Percentiles rank a stretch among this genome's conserved stretches.
These are phyloP conservation scores for Knoxdaviesia proteae DNA, from an alignment of 2,329 filamentous ascomycete species.

Conservation along the genomic window DNA sequence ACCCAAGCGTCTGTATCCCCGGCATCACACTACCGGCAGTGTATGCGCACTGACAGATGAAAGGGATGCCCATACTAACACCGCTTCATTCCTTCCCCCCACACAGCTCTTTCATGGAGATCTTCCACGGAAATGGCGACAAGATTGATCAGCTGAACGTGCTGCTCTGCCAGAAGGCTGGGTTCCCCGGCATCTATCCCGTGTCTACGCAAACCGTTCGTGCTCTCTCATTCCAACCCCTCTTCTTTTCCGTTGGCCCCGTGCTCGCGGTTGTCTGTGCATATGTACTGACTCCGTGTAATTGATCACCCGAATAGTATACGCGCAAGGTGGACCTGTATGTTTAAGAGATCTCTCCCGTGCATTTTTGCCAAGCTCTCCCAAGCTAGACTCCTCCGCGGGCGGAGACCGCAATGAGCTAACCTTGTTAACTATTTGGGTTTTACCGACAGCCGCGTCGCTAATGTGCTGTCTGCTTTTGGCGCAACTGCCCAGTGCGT, in stretches of 20 bases:
- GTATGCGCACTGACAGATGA: background rate
- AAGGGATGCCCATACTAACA: too few species aligned
- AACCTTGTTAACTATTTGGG: too few species aligned
- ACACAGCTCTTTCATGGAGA: slow-evolving; percentile 10
- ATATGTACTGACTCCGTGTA: too few species aligned
- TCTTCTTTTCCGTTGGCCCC: background rate
- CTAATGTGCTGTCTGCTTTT: too few species aligned
- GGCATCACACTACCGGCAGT: slow-evolving; percentile 32
- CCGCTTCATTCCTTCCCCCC: too few species aligned
- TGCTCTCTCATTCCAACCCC: background rate
- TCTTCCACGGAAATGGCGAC: slow-evolving; percentile 23
- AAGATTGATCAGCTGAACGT: slow-evolving; percentile 34
- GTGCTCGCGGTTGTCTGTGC: background rate
- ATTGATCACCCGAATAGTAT: slow-evolving; percentile 4
- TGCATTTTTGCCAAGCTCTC: too few species aligned
- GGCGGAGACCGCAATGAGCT: too few species aligned
- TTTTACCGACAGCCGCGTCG: too few species aligned
- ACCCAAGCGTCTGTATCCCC: slow-evolving; percentile 37
- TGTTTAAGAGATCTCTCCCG: too few species aligned
- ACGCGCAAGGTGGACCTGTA: slow-evolving; percentile 56
- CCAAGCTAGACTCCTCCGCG: too few species aligned
- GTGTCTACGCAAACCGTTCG: slow-evolving; percentile 41
- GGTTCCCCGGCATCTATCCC: slow-evolving; percentile 27
- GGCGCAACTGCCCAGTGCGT: too few species aligned
- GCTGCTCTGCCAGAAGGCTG: slow-evolving; percentile 31